These are phyloP conservation scores for Coemansia sp. DNA, from an alignment of 192 early-diverging fungal genomes.

Conservation along the genomic window DNA sequence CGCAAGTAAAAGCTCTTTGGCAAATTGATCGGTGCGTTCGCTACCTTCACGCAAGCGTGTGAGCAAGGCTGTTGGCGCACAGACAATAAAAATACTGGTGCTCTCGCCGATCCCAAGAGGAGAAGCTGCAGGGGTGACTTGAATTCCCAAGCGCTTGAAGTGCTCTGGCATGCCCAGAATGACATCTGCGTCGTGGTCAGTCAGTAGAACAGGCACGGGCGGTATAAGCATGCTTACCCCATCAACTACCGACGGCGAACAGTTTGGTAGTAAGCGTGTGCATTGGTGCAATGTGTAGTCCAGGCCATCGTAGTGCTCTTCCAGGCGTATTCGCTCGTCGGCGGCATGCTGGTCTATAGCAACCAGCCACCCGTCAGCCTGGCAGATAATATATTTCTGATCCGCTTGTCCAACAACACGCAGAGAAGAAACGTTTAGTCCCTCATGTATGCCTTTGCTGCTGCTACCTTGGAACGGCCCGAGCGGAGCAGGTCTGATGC, in stretches of 20 bases:
- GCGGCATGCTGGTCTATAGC: slow-evolving; percentile 58
- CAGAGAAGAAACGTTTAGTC: slow-evolving; percentile 15
- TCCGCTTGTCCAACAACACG: slow-evolving; percentile 49
- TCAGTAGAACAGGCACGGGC: slow-evolving; percentile 20
- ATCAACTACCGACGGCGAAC: slow-evolving; percentile 18
- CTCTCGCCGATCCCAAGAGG: too few relatives aligned
- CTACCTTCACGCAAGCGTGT: slow-evolving; percentile 25
- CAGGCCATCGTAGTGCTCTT: slow-evolving; percentile 23
- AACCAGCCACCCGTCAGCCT: slow-evolving; percentile 24
- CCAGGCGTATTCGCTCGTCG: slow-evolving; percentile 52
- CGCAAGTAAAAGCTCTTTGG: slow-evolving; percentile 28
- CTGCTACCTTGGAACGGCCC: background rate
- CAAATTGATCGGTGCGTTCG: slow-evolving; percentile 16
- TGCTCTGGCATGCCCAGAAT: background rate
- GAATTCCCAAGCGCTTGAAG: slow-evolving; percentile 33
- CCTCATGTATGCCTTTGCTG: background rate
- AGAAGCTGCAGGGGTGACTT: background rate
- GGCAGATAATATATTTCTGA: slow-evolving; percentile 49
- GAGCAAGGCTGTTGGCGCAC: slow-evolving; percentile 35
- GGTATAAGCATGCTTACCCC: slow-evolving; percentile 47
- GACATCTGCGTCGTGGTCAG: slow-evolving; percentile 15
- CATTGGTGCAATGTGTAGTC: slow-evolving; percentile 15
- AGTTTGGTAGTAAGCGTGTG: background rate
- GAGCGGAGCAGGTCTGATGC: background rate
- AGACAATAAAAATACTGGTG: slow-evolving; percentile 9